These are phyloP conservation scores for Chalciporus piperatus DNA, from an alignment of 768 basidiomycete species.

Conservation along the genomic window DNA sequence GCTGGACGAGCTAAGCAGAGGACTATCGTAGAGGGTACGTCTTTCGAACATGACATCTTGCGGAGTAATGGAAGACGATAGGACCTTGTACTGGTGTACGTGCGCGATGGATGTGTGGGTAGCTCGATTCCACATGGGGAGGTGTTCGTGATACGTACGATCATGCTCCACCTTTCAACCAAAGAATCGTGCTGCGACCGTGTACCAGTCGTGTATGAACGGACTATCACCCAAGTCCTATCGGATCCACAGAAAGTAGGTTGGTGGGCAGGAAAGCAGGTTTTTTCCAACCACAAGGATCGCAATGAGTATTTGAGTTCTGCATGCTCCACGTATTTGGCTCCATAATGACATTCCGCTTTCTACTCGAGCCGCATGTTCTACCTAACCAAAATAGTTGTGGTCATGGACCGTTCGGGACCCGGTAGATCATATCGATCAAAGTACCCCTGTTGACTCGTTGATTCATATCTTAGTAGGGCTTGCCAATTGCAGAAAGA, in stretches of 20 bases:
- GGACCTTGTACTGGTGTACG: not conserved
- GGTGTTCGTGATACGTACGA: not conserved
- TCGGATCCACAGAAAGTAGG: not conserved
- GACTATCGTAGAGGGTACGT: conserved; percentile 22
- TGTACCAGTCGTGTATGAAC: not conserved
- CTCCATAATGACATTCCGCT: not conserved
- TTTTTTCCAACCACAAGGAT: not conserved
- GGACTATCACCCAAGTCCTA: not conserved
- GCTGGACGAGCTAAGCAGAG: conserved; percentile 48
- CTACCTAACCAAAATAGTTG: not conserved
- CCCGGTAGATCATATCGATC: conserved; percentile 19
- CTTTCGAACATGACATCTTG: not conserved
- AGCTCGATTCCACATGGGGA: not conserved
- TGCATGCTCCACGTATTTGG: not conserved
- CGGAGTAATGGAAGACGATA: not conserved
- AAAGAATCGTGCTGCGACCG: not conserved
- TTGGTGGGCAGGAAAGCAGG: not conserved
- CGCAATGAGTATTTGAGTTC: too few relatives aligned
- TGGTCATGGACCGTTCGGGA: conserved; percentile 1
- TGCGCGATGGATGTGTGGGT: not conserved
- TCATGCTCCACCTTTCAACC: not conserved
- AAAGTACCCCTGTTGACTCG: not conserved
- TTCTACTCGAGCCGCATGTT: not conserved
- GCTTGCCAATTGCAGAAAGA: conserved; percentile 23
- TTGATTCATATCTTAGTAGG: conserved; percentile 6